Evolutionary conservation across 108 stramenopile genomes (phyloP).

Genomic region (Cyclostephanos invisitatus): DNA sequence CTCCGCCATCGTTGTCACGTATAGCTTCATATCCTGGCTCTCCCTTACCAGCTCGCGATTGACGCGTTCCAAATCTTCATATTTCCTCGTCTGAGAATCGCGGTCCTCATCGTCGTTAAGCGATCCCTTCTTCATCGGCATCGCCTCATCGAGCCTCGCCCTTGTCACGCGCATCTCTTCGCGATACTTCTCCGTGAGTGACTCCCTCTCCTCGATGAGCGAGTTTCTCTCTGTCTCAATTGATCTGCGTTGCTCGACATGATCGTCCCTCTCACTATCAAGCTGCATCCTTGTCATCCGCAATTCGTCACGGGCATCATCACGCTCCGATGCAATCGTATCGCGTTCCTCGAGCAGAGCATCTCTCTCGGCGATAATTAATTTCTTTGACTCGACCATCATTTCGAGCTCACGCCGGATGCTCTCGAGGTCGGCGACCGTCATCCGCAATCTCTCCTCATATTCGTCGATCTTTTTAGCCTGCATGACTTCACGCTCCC

Average conservation of each 20-base stretch:
- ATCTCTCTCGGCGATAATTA: no score
- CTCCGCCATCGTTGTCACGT: slow-evolving; percentile 6
- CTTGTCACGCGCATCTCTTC: no score
- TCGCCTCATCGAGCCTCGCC: no score
- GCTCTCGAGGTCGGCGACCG: no score
- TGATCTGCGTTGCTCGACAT: background rate
- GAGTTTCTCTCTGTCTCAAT: no score
- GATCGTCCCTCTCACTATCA: no score
- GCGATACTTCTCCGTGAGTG: background rate
- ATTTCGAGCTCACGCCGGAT: no score
- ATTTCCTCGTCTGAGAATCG: background rate
- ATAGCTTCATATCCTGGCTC: slow-evolving; percentile 19
- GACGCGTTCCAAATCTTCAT: slow-evolving; percentile 1
- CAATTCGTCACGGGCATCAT: background rate
- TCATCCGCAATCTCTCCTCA: background rate
- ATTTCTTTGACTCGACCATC: no score
- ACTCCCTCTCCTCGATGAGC: background rate
- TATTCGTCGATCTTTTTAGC: background rate
- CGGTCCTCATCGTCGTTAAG: background rate
- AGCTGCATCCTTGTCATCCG: no score
- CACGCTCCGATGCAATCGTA: background rate
- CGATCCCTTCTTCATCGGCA: background rate
- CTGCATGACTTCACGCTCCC: no score
- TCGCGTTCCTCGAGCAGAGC: background rate
- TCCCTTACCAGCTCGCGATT: slow-evolving; percentile 14